phyloP scores from a whole-genome alignment of 768 basidiomycete genomes.

The Termitomyces bulborhizus region DNA sequence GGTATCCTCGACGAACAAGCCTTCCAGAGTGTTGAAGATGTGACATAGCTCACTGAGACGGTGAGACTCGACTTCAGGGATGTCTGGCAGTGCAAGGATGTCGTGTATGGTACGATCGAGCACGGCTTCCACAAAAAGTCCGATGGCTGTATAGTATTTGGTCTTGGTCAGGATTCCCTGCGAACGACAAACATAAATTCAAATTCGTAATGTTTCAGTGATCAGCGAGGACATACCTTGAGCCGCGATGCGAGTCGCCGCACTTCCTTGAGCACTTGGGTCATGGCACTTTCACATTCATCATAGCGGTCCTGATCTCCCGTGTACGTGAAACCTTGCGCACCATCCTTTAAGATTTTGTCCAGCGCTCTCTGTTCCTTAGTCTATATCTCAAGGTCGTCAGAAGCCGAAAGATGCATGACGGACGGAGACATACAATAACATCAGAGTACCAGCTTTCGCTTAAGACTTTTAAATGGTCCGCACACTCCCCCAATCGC shows the following conservation, averaged over 20 bases:
- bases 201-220: background rate
- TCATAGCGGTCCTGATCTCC: slow-evolving; percentile 71
- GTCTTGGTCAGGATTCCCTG: slow-evolving; percentile 66
- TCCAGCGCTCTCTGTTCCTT: slow-evolving; percentile 38
- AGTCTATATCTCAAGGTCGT: slow-evolving; percentile 29
- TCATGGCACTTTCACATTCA: slow-evolving; percentile 67
- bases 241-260: slow-evolving; percentile 57
- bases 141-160: slow-evolving; percentile 69
- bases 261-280: slow-evolving; percentile 55
- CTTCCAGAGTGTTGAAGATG: slow-evolving; percentile 74
- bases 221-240: slow-evolving; percentile 48
- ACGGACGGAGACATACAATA: slow-evolving; percentile 42
- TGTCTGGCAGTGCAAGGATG: slow-evolving; percentile 74
- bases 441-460: slow-evolving; percentile 69
- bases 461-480: slow-evolving; percentile 46
- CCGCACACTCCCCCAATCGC: slow-evolving; percentile 44
- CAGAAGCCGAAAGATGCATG: background rate
- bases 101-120: slow-evolving; percentile 65
- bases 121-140: slow-evolving; percentile 61
- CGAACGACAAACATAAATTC: background rate
- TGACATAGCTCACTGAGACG: slow-evolving; percentile 77
- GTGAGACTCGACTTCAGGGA: slow-evolving; percentile 83
- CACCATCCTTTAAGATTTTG: slow-evolving; percentile 41
- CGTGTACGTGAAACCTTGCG: slow-evolving; percentile 63
- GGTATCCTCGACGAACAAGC: slow-evolving; percentile 65